A percentile compares a stretch with the other conserved stretches of the same genome.
Evolutionary conservation across 1,284 basidiomycete species (phyloP).

Genomic region (Irpex lacteus): DNA sequence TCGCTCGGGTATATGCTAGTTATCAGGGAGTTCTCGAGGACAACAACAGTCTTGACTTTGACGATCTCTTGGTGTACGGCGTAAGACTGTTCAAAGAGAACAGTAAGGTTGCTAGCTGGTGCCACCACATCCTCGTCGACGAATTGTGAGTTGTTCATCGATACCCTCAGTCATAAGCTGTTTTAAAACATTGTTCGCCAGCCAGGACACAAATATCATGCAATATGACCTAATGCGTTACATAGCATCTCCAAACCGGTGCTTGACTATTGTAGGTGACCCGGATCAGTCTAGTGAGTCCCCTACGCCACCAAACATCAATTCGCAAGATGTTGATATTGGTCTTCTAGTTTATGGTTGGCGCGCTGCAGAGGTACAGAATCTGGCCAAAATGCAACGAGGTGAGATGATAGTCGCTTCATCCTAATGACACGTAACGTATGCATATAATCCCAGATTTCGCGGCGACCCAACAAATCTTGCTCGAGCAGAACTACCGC

Average conservation of each 20-base stretch:
- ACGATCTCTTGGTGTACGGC: conserved; percentile 81
- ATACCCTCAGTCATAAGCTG: not conserved
- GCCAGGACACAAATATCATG: conserved; percentile 86
- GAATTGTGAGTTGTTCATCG: conserved; percentile 66
- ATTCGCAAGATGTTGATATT: not conserved
- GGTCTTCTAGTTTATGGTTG: conserved; percentile 72
- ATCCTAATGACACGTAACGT: not conserved
- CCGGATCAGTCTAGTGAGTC: conserved; percentile 84
- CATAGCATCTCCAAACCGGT: conserved; percentile 55
- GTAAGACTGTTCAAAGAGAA: conserved; percentile 67
- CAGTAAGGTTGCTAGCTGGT: conserved; percentile 56
- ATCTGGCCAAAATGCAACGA: conserved; percentile 74
- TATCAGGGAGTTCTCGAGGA: conserved; percentile 67
- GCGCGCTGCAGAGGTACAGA: conserved; percentile 82
- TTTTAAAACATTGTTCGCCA: conserved; percentile 24
- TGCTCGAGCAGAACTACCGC: conserved; percentile 87
- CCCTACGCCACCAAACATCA: not conserved
- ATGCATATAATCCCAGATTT: conserved; percentile 57
- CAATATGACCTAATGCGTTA: conserved; percentile 84
- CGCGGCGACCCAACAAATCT: conserved; percentile 59
- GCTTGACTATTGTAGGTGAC: conserved; percentile 87
- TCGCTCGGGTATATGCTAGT: conserved; percentile 59
- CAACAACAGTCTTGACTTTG: conserved; percentile 84
- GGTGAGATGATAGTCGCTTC: conserved; percentile 35
- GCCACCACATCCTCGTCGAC: conserved; percentile 83